Conservation (phyloP, 108 stramenopile species). For the Craspedostauros australis region DNA sequence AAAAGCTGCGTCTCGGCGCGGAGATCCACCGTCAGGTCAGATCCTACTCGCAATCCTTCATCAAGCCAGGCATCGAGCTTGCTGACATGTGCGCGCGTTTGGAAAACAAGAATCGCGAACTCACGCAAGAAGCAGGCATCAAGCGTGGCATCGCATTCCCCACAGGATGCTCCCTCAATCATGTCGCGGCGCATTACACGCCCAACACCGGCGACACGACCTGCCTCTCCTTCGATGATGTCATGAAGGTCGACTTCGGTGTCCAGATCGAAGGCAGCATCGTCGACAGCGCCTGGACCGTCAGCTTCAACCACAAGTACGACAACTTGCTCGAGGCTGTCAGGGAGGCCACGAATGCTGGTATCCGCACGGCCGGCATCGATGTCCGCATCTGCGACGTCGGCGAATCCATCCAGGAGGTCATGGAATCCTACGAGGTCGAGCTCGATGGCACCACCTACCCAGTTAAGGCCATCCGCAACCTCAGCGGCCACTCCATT, state of each 20-base stretch:
- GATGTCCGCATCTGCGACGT: constrained; percentile 96
- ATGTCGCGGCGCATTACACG: constrained; percentile 99
- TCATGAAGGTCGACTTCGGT: constrained; percentile 98
- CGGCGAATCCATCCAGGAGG: constrained; percentile 94
- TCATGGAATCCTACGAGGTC: constrained; percentile 98
- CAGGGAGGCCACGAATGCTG: constrained; percentile 91
- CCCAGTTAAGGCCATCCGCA: constrained; percentile 93
- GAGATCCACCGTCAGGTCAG: constrained; percentile 98
- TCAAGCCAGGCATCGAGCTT: constrained; percentile 94
- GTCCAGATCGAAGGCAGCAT: constrained; percentile 98
- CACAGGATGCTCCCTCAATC: constrained; percentile 95
- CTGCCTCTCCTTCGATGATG: constrained; percentile 85
- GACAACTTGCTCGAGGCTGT: constrained; percentile 92
- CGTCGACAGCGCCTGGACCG: constrained; percentile 99
- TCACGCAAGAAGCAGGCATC: constrained; percentile 86
- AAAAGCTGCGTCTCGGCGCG: constrained; percentile 82
- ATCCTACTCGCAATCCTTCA: constrained; percentile 88
- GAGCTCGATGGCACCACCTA: constrained; percentile 89
- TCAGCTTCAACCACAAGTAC: constrained; percentile 90
- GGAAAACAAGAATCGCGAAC: constrained; percentile 90
- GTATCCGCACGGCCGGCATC: constrained; percentile 88
- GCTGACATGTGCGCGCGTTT: constrained; percentile 92
- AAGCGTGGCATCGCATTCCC: constrained; percentile 96
- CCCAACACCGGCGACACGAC: constrained; percentile 96
- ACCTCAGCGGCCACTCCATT: constrained; percentile 97